phyloP scores from a whole-genome alignment of 2,329 filamentous ascomycete genomes.

The Dothiorella sarmentorum region DNA sequence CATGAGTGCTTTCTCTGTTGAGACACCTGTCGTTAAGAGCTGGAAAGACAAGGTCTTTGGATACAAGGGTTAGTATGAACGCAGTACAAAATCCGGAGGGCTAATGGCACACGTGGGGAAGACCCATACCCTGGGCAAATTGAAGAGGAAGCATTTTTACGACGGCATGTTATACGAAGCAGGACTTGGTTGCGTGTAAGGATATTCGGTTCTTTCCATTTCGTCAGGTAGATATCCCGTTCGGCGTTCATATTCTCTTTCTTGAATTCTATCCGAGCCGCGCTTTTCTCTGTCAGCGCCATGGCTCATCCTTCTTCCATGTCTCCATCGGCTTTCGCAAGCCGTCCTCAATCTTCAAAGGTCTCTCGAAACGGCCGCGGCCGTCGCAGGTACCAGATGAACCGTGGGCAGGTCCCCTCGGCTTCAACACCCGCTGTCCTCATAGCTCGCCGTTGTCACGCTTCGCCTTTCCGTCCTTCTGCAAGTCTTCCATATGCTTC shows the following conservation, averaged over 20 bases:
- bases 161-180: constrained; percentile 1
- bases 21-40: constrained; percentile 25
- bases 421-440: not conserved
- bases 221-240: not conserved
- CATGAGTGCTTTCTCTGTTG: constrained; percentile 31
- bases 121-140: not conserved
- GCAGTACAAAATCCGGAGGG: not conserved
- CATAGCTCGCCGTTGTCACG: constrained; percentile 33
- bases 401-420: too few relatives aligned
- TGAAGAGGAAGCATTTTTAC: not conserved
- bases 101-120: not conserved
- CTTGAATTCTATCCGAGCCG: not conserved
- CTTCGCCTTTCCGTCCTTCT: constrained; percentile 42
- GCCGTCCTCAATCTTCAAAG: too few relatives aligned
- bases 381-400: too few relatives aligned
- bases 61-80: not conserved
- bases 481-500: constrained; percentile 43
- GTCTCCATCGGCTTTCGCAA: too few relatives aligned
- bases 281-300: too few relatives aligned
- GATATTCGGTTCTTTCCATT: constrained; percentile 8
- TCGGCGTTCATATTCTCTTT: not conserved
- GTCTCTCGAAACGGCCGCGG: too few relatives aligned
- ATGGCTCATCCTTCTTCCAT: too few relatives aligned
- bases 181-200: not conserved
- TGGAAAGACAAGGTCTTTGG: constrained; percentile 19